Evolutionary conservation across 2,329 filamentous ascomycete species (phyloP).

Genomic region (Cadophora malorum): DNA sequence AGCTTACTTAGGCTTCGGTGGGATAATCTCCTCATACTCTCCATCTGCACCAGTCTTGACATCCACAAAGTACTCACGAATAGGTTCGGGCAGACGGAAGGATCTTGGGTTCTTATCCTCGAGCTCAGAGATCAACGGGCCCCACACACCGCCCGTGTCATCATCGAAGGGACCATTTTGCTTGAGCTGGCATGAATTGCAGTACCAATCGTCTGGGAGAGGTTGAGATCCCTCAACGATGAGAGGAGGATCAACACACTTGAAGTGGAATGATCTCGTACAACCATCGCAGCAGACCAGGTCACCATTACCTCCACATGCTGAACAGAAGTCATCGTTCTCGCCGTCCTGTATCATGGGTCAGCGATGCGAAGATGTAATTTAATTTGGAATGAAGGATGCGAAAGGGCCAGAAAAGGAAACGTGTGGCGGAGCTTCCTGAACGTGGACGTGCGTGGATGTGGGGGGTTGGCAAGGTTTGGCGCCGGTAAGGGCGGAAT

Average conservation of each 20-base stretch:
- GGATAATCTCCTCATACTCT: slow-evolving; percentile 75
- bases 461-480: slow-evolving; percentile 39
- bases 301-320: slow-evolving; percentile 83
- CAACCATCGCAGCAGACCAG: slow-evolving; percentile 95
- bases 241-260: slow-evolving; percentile 83
- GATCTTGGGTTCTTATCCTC: slow-evolving; percentile 74
- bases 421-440: slow-evolving; percentile 18
- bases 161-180: slow-evolving; percentile 50
- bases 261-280: slow-evolving; percentile 86
- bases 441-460: slow-evolving; percentile 33
- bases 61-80: slow-evolving; percentile 80
- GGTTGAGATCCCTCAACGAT: slow-evolving; percentile 51
- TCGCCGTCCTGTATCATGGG: slow-evolving; percentile 59
- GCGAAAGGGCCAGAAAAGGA: slow-evolving; percentile 13
- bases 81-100: slow-evolving; percentile 72
- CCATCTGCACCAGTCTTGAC: slow-evolving; percentile 79
- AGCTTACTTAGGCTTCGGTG: slow-evolving; percentile 65
- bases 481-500: slow-evolving; percentile 43
- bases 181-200: slow-evolving; percentile 70
- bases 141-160: slow-evolving; percentile 59
- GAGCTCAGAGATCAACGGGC: slow-evolving; percentile 65
- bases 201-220: slow-evolving; percentile 83
- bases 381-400: slow-evolving; percentile 28
- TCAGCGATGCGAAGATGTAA: slow-evolving; percentile 37
- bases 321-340: slow-evolving; percentile 89